phyloP scores from a whole-genome alignment of 495 filamentous ascomycete species.

The Neurospora sp. region DNA sequence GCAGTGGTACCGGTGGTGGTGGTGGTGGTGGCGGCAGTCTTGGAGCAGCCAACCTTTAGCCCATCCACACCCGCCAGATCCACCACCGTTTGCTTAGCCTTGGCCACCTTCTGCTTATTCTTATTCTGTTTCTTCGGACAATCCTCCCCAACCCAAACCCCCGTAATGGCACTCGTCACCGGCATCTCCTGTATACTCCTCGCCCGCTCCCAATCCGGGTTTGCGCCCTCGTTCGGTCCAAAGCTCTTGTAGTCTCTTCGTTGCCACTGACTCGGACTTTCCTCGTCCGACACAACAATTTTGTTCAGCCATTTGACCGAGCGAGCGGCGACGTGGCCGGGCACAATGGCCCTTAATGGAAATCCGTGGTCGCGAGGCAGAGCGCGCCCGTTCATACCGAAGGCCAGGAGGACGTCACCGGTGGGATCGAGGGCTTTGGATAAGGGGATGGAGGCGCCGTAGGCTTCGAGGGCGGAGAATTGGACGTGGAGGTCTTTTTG shows the following conservation, averaged over 20 bases:
- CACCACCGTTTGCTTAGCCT: not conserved
- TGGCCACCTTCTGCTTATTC: not conserved
- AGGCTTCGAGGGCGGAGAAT: constrained; percentile 49
- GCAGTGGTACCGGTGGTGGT: not conserved
- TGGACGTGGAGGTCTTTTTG: constrained; percentile 41
- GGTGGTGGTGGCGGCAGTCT: not conserved
- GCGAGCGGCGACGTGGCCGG: constrained; percentile 50
- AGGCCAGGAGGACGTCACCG: constrained; percentile 53
- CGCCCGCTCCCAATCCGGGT: constrained; percentile 45
- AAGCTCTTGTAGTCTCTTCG: constrained; percentile 55
- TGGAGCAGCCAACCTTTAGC: constrained; percentile 12
- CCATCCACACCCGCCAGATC: constrained; percentile 10
- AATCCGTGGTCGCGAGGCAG: constrained; percentile 50
- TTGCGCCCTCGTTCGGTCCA: constrained; percentile 45
- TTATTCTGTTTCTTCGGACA: constrained; percentile 1
- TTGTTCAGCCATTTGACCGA: constrained; percentile 58
- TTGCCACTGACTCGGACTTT: constrained; percentile 50
- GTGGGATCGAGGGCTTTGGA: constrained; percentile 40
- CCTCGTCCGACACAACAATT: constrained; percentile 48
- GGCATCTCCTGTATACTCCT: constrained; percentile 52
- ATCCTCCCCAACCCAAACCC: constrained; percentile 43
- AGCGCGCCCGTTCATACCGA: constrained; percentile 48
- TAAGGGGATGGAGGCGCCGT: constrained; percentile 51
- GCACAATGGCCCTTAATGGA: constrained; percentile 50
- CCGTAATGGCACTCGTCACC: constrained; percentile 43